Evolutionary conservation across 345 rosid species (phyloP).

Genomic region (Pistacia atlantica): DNA sequence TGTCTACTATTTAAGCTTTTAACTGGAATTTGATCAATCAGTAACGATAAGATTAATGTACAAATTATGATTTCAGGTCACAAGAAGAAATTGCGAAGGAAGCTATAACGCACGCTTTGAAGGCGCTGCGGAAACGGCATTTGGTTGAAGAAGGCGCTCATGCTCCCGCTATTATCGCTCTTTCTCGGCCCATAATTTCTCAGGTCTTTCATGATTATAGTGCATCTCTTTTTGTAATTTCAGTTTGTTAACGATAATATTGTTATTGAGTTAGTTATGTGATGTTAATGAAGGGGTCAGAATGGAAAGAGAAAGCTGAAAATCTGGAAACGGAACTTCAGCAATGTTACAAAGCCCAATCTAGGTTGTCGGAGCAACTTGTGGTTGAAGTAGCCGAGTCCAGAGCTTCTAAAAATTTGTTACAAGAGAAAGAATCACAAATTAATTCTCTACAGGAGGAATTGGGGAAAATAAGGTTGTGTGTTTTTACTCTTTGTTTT

Average conservation of each 20-base stretch:
- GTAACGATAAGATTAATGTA: background rate
- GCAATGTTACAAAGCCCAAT: constrained; percentile 93
- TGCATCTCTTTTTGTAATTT: background rate
- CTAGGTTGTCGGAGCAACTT: constrained; percentile 84
- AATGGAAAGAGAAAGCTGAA: constrained; percentile 95
- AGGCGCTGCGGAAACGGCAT: constrained; percentile 83
- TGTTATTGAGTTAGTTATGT: constrained; percentile 5
- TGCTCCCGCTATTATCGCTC: constrained; percentile 77
- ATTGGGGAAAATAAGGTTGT: constrained; percentile 54
- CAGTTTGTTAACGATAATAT: background rate
- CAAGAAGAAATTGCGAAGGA: constrained; percentile 56
- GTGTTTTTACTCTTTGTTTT: constrained; percentile 1
- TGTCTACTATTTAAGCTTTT: background rate
- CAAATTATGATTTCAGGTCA: constrained; percentile 43
- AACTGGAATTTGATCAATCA: background rate
- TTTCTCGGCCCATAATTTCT: constrained; percentile 73
- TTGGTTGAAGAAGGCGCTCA: constrained; percentile 93
- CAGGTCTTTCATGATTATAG: constrained; percentile 45
- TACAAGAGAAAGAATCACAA: constrained; percentile 70
- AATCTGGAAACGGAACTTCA: constrained; percentile 77
- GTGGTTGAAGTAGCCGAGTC: constrained; percentile 86
- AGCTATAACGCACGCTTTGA: constrained; percentile 80
- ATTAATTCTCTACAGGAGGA: constrained; percentile 53
- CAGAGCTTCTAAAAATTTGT: constrained; percentile 64
- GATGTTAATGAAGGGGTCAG: constrained; percentile 64